Evolutionary conservation across 805 yeast genomes (phyloP), one percentile per base, ranked within the genome.

Genomic region (Metschnikowia shivogae): DNA sequence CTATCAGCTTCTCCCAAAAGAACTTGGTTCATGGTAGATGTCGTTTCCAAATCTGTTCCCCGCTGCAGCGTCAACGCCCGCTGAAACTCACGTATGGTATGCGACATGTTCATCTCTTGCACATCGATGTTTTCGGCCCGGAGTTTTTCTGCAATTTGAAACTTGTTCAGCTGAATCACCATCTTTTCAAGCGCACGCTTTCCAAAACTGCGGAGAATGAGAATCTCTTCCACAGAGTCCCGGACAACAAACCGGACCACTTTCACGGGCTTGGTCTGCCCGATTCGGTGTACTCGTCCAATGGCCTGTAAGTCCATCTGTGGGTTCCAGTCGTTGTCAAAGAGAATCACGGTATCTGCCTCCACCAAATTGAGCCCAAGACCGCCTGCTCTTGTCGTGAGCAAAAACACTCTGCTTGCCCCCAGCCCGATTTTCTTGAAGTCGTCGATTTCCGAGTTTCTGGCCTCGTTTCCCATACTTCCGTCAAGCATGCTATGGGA

Each of bases 271-370:
- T 77, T 80, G 1, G 70, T 74, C 62, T 92, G 99, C 0, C 98
- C 98, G 44, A 93, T 88, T 58, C 99, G 73, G 61, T 92, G 98
- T 10, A 86, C 95, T 44, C 99, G 74, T 57, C 90, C 98, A 81
- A 92, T 92, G 0, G 98, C 98, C 62, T 92, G 99, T 41, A 89
- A 68, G 64, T 92, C 98, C 50, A 89, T 95, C 59, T 92, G 97
- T 0, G 98, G 99, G 58, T 92, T 92, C 96, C 97, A 92, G 60
- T 92, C 99, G 45, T 89, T 85, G 58, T 92, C 99, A 59, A 88
- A 89, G 9, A 92, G 57, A 3, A 92, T 78, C 1, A 93, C 98
- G 1, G 95, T 83, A 52, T 93, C 97, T 0, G 98, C 96, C 0
- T 84, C 81, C 0, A 84, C 78, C 44, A 92, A 70, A 58, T 92